A percentile compares a stretch with the other conserved stretches of the same genome.
Evolutionary conservation across 257 asterid genomes (phyloP).

Genomic region (Solanum gandarillasii): DNA sequence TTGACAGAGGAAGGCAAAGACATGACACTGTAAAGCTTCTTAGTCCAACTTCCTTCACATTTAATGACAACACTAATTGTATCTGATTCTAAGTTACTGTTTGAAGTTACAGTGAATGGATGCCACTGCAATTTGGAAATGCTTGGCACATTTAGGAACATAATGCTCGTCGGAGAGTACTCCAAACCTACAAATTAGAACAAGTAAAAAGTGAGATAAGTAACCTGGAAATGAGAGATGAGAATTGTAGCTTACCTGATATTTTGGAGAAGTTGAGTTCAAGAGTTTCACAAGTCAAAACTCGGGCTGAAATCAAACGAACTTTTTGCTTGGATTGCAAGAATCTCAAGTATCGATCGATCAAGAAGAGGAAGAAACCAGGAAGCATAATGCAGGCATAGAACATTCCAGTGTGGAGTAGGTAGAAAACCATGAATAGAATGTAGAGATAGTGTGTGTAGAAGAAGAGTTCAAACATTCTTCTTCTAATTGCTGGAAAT

Average conservation of each 20-base stretch:
- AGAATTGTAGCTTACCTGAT: conserved; percentile 26
- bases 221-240: not conserved
- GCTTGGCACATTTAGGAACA: conserved; percentile 65
- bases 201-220: not conserved
- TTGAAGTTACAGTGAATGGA: conserved; percentile 85
- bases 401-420: conserved; percentile 69
- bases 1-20: conserved; percentile 41
- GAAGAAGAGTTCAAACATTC: conserved; percentile 68
- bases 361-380: conserved; percentile 68
- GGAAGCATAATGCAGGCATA: conserved; percentile 92
- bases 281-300: conserved; percentile 50
- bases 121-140: conserved; percentile 96
- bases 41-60: conserved; percentile 84
- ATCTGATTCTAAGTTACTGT: conserved; percentile 52
- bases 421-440: conserved; percentile 65
- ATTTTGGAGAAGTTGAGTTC: conserved; percentile 83
- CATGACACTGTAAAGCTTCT: conserved; percentile 51
- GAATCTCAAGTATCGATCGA: conserved; percentile 79
- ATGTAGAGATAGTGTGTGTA: conserved; percentile 87
- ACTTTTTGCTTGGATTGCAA: conserved; percentile 60
- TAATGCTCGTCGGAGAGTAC: conserved; percentile 66
- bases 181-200: conserved; percentile 35
- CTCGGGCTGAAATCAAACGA: conserved; percentile 46
- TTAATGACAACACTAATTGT: conserved; percentile 65
- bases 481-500: conserved; percentile 58